Conservation (phyloP, 2,329 filamentous ascomycete genomes). For the Orbilia oligospora region DNA sequence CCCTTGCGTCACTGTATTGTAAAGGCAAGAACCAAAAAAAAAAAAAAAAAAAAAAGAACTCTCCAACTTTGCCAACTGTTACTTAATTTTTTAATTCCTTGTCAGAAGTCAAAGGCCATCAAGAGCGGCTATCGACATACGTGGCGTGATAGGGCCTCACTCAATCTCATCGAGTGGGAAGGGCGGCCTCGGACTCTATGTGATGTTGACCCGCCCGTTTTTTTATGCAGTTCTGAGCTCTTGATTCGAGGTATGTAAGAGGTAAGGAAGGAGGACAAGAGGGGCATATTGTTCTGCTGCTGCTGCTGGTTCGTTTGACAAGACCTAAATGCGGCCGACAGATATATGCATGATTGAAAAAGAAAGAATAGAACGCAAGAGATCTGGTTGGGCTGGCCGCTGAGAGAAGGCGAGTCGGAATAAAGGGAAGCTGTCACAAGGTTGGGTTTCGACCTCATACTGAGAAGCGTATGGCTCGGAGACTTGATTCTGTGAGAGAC, state of each 20-base stretch:
- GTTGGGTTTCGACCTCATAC: slow-evolving; percentile 37
- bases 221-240: slow-evolving; percentile 57
- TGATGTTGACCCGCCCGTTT: slow-evolving; percentile 31
- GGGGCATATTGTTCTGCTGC: slow-evolving; percentile 53
- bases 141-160: slow-evolving; percentile 45
- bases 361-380: slow-evolving; percentile 35
- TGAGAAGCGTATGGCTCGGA: slow-evolving; percentile 29
- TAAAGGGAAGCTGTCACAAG: slow-evolving; percentile 34
- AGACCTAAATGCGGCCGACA: slow-evolving; percentile 56
- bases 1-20: slow-evolving; percentile 47
- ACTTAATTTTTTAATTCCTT: slow-evolving; percentile 17
- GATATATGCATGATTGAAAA: slow-evolving; percentile 48
- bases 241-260: slow-evolving; percentile 44
- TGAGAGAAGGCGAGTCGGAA: slow-evolving; percentile 14
- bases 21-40: slow-evolving; percentile 21
- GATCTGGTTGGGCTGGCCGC: neutral
- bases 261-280: slow-evolving; percentile 38
- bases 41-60: slow-evolving; percentile 28
- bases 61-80: neutral
- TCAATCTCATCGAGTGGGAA: slow-evolving; percentile 32
- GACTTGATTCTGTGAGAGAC: slow-evolving; percentile 37
- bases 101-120: slow-evolving; percentile 5
- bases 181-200: slow-evolving; percentile 29
- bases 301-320: slow-evolving; percentile 44
- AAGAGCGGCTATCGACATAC: slow-evolving; percentile 35